These are phyloP conservation scores for Melastoma candidum DNA, from an alignment of 441 rosid genomes.

Conservation along the genomic window DNA sequence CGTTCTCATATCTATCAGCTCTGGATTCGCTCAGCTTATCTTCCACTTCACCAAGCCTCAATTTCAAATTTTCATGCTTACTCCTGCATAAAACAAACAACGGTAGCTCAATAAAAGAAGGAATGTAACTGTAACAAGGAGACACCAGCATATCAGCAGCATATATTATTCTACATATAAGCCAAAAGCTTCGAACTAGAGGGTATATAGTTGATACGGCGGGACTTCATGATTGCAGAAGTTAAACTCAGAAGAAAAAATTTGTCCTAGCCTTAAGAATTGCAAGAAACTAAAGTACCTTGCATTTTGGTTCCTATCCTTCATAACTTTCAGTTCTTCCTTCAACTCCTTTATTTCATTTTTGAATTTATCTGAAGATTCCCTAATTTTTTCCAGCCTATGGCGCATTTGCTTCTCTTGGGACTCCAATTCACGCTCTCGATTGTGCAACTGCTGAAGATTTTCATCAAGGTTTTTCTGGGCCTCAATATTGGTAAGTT, in stretches of 20 bases:
- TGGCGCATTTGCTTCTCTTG: constrained; percentile 74
- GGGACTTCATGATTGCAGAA: too few species aligned
- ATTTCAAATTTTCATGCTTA: constrained; percentile 67
- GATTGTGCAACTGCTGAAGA: constrained; percentile 73
- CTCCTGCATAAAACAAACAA: constrained; percentile 32
- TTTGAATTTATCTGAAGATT: constrained; percentile 54
- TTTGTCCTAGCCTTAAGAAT: constrained; percentile 4
- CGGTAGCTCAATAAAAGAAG: neutral
- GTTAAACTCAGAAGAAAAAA: neutral
- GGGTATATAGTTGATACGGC: too few species aligned
- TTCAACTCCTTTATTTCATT: constrained; percentile 48
- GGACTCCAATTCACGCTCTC: constrained; percentile 63
- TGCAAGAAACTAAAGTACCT: constrained; percentile 33
- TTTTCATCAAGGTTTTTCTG: constrained; percentile 92
- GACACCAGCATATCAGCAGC: too few species aligned
- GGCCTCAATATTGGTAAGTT: constrained; percentile 85
- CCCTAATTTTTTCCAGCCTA: constrained; percentile 55
- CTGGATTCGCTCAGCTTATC: constrained; percentile 82
- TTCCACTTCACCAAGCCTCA: constrained; percentile 71
- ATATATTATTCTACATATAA: neutral
- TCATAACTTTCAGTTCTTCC: constrained; percentile 61
- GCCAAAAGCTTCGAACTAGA: too few species aligned
- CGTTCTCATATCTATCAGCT: constrained; percentile 91
- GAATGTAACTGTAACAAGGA: neutral
- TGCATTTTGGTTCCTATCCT: constrained; percentile 67